Evolutionary conservation across 768 basidiomycete genomes (phyloP).

Genomic region (Auriculariales sp.): DNA sequence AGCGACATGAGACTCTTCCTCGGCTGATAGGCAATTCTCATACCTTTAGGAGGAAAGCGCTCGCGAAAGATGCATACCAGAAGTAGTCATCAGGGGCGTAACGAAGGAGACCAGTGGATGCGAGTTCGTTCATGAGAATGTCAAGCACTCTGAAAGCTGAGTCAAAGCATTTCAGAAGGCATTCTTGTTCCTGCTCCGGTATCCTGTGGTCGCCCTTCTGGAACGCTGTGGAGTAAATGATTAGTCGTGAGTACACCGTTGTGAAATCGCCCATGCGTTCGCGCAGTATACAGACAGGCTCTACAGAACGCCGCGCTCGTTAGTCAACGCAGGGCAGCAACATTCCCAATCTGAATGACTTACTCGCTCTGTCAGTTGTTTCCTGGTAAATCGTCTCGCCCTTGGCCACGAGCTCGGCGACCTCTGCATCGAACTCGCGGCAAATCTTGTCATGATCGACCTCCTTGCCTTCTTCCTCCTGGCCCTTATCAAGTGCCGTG

Average conservation of each 20-base stretch:
- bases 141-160: slow-evolving; percentile 44
- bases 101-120: slow-evolving; percentile 38
- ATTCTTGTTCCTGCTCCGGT: slow-evolving; percentile 24
- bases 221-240: slow-evolving; percentile 41
- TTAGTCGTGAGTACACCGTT: slow-evolving; percentile 32
- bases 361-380: slow-evolving; percentile 1
- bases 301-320: background rate
- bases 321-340: slow-evolving; percentile 9
- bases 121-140: slow-evolving; percentile 34
- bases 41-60: slow-evolving; percentile 50
- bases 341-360: too few species aligned
- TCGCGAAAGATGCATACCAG: slow-evolving; percentile 34
- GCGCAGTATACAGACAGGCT: background rate
- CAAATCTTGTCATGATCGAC: background rate
- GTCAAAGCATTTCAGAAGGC: slow-evolving; percentile 32
- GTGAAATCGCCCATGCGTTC: slow-evolving; percentile 3
- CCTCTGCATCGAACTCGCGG: slow-evolving; percentile 2
- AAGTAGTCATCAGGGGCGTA: slow-evolving; percentile 34
- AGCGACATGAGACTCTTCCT: background rate
- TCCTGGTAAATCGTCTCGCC: background rate
- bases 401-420: background rate
- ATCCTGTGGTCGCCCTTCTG: slow-evolving; percentile 28
- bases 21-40: too few species aligned
- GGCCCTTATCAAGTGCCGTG: too few species aligned
- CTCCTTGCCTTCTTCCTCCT: background rate